These are phyloP conservation scores for Apiospora saccharicola DNA, from an alignment of 2,329 filamentous ascomycete species.

Conservation along the genomic window DNA sequence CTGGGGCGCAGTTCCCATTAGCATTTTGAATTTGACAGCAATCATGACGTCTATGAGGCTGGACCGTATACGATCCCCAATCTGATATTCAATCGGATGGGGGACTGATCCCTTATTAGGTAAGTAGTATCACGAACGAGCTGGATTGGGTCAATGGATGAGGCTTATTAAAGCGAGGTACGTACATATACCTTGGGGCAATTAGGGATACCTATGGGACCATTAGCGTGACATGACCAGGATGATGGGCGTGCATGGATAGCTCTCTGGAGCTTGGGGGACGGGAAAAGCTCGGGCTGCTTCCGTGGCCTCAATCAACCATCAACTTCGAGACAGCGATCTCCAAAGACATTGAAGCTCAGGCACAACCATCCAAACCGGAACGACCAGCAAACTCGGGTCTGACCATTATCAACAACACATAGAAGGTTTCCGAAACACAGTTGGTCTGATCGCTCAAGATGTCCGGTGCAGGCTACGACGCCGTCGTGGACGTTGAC, in stretches of 20 bases:
- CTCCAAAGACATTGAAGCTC: constrained; percentile 22
- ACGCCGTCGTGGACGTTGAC: constrained; percentile 97
- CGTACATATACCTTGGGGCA: not conserved
- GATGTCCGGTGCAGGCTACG: constrained; percentile 89
- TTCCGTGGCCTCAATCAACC: constrained; percentile 37
- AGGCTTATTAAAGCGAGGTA: not conserved
- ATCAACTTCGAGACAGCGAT: constrained; percentile 17
- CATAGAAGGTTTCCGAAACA: not conserved
- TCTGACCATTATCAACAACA: not conserved
- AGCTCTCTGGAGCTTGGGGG: constrained; percentile 5
- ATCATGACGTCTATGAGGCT: not conserved
- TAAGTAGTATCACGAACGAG: not conserved
- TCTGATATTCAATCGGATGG: too few species aligned
- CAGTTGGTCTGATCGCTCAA: constrained; percentile 34
- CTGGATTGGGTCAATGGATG: not conserved
- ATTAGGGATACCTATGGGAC: not conserved
- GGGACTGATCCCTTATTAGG: not conserved
- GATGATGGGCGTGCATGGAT: constrained; percentile 2
- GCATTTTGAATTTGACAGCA: not conserved
- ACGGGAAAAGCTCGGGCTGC: constrained; percentile 40
- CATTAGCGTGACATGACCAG: constrained; percentile 4
- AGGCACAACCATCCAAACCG: constrained; percentile 19
- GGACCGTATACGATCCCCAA: not conserved
- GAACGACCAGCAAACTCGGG: not conserved
- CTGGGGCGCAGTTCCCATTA: too few species aligned